Base-by-base conservation (phyloP, 1,284 basidiomycete species). In the Gomphus bonarii region DNA sequence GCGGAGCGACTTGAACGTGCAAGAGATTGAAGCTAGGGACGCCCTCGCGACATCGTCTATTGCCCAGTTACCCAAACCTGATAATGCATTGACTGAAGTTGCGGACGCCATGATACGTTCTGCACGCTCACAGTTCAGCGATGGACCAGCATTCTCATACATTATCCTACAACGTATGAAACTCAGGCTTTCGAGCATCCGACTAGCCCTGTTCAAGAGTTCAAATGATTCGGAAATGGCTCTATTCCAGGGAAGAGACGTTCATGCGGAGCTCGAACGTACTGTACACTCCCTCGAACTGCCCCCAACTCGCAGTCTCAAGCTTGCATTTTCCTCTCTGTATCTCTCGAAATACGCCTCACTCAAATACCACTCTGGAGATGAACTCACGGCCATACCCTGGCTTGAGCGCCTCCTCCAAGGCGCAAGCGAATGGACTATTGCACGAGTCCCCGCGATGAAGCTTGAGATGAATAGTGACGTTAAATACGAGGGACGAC, bases 91-190 rank as follows among this genome's bases (percentile, higher is more conserved):
- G 3, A 89, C 89, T 1, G 82, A 87, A 9, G 86, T 93, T 36
- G 88, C 91, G 0, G 82, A 88, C 56, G 88, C 88, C 14, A 88
- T 93, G 78, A 70, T 93, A 36, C 76, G 82, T 55, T 85, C 87
- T 0, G 87, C 89, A 28, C 75, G 82, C 54, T 80, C 73, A 53
- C 78, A 79, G 46, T 77, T 86, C 66, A 81, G 79, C 62, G 85
- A 87, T 68, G 85, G 83, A 53, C 69, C 72, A 10, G 75, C 72
- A 1, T 69, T 86, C 10, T 76, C 78, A 4, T 83, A 84, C 63
- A 70, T 78, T 28, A 80, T 91, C 59, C 73, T 74, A 47, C 88
- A 91, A 65, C 76, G 82, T 59, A 83, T 91, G 77, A 82, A 79
- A 60, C 76, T 91, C 38, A 76, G 74, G 42, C 75, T 91, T 18